phyloP scores from a whole-genome alignment of 768 basidiomycete species.

The Tulasnella sp. region DNA sequence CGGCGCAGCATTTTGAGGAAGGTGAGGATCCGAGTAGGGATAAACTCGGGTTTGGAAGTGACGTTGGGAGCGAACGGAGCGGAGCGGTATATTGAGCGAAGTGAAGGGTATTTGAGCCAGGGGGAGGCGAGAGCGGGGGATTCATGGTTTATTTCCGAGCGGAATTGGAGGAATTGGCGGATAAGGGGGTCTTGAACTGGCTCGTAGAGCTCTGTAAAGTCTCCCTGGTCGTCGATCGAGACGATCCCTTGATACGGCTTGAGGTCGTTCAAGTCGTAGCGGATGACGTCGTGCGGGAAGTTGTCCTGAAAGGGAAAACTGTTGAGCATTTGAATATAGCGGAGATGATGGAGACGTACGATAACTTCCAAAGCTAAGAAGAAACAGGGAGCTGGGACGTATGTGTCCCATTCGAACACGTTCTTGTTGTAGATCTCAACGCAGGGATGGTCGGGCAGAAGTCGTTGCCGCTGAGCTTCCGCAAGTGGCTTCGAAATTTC shows the following conservation, averaged over 20 bases:
- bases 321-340: not conserved
- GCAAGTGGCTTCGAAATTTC: slow-evolving; percentile 86
- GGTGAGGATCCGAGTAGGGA: slow-evolving; percentile 85
- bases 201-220: slow-evolving; percentile 79
- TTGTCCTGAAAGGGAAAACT: slow-evolving; percentile 63
- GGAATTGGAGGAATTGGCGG: slow-evolving; percentile 66
- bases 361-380: slow-evolving; percentile 94
- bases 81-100: slow-evolving; percentile 61
- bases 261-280: slow-evolving; percentile 77
- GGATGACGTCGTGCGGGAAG: slow-evolving; percentile 91
- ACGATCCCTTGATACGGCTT: slow-evolving; percentile 82
- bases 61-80: slow-evolving; percentile 91
- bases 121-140: slow-evolving; percentile 49
- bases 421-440: slow-evolving; percentile 70
- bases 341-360: slow-evolving; percentile 47
- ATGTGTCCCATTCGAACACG: slow-evolving; percentile 77
- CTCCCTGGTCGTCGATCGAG: slow-evolving; percentile 69
- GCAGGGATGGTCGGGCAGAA: slow-evolving; percentile 60
- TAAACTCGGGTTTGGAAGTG: slow-evolving; percentile 70
- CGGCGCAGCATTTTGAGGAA: slow-evolving; percentile 77
- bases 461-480: slow-evolving; percentile 60
- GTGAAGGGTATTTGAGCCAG: slow-evolving; percentile 49
- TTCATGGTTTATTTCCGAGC: slow-evolving; percentile 54
- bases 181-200: slow-evolving; percentile 83
- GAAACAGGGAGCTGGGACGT: slow-evolving; percentile 80